Percentiles rank a stretch among this genome's conserved stretches.
These are phyloP conservation scores for Rhizopogon vinicolor DNA, from an alignment of 768 basidiomycete genomes.

Conservation along the genomic window DNA sequence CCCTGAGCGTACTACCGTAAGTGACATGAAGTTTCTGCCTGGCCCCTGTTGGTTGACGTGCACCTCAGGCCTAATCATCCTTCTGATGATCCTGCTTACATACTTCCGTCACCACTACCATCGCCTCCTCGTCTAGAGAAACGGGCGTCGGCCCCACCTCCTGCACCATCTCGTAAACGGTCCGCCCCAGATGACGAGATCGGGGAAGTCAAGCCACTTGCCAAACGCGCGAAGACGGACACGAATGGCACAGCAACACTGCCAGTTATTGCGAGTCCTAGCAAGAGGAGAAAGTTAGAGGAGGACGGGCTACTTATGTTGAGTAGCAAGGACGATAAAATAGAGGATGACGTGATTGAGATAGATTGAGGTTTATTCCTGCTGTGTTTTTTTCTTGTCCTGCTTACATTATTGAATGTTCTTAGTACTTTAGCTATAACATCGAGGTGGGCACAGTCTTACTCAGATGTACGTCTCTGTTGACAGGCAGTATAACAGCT, in stretches of 20 bases:
- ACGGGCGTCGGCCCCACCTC: conserved; percentile 37
- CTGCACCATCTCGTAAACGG: conserved; percentile 52
- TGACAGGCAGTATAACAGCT: not conserved
- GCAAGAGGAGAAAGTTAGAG: conserved; percentile 61
- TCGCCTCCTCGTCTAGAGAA: conserved; percentile 39
- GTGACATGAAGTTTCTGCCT: conserved; percentile 24
- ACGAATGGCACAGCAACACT: conserved; percentile 22
- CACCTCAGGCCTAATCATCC: conserved; percentile 51
- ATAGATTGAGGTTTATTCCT: conserved; percentile 38
- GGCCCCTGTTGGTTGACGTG: not conserved
- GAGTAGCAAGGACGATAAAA: conserved; percentile 48
- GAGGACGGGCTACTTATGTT: conserved; percentile 72
- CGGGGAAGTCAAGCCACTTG: conserved; percentile 50
- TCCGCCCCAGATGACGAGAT: conserved; percentile 53
- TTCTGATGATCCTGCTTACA: conserved; percentile 43
- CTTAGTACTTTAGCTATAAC: not conserved
- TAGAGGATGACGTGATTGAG: conserved; percentile 53
- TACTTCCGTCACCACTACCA: conserved; percentile 65
- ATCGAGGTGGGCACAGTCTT: not conserved
- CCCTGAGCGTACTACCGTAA: conserved; percentile 66
- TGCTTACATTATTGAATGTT: conserved; percentile 4
- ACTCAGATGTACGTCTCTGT: not conserved
- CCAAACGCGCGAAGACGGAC: conserved; percentile 47
- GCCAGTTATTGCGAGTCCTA: conserved; percentile 41
- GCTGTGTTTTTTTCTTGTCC: not conserved